phyloP scores from a whole-genome alignment of 1,284 basidiomycete species.

The Xerocomus minutiporus region DNA sequence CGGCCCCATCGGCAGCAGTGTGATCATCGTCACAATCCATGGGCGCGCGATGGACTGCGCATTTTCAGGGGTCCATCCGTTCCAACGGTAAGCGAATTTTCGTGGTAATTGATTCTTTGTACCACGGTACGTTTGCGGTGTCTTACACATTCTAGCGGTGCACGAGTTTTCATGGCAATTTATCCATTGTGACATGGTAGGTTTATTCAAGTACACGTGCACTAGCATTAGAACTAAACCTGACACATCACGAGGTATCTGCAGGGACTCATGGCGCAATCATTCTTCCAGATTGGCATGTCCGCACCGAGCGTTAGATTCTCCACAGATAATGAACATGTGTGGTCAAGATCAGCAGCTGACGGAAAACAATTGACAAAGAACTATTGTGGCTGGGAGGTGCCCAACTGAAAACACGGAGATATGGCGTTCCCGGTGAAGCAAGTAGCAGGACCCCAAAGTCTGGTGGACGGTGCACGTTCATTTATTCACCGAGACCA shows the following conservation, averaged over 20 bases:
- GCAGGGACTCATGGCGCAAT: constrained; percentile 15
- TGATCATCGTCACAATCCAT: not conserved
- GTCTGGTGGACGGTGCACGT: constrained; percentile 8
- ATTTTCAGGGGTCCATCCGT: not conserved
- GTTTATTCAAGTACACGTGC: constrained; percentile 8
- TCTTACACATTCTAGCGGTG: not conserved
- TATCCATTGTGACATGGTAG: not conserved
- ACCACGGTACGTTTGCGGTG: not conserved
- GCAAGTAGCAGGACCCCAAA: not conserved
- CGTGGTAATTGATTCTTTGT: not conserved
- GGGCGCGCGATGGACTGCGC: not conserved
- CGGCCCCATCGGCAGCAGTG: not conserved
- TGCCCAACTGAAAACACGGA: not conserved
- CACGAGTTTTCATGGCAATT: not conserved
- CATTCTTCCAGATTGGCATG: constrained; percentile 14
- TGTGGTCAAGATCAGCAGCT: constrained; percentile 12
- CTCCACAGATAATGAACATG: constrained; percentile 24
- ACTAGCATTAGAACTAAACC: not conserved
- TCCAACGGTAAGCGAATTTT: not conserved
- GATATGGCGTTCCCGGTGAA: not conserved
- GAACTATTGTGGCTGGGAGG: not conserved
- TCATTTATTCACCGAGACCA: constrained; percentile 8
- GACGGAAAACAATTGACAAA: not conserved
- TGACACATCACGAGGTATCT: constrained; percentile 12
- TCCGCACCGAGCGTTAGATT: constrained; percentile 20